Base-by-base conservation (phyloP, 257 asterid species). In the Penstemon newberryi region DNA sequence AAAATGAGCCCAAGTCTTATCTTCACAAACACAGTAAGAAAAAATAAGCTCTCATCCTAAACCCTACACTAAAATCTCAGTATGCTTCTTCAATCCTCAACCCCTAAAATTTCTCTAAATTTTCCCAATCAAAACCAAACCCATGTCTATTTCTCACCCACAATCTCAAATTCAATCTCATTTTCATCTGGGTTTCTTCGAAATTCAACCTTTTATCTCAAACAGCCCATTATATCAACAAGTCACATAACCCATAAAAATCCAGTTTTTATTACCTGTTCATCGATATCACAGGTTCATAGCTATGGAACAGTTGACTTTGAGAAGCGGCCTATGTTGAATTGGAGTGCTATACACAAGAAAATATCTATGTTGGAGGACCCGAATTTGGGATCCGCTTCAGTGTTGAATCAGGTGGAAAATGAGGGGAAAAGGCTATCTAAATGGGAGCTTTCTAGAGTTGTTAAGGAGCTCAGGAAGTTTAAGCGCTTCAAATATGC, bases 381-480 rank as follows among this genome's bases (percentile, higher is more conserved):
- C 50, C 81, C 90, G 5, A 53, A 75, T 7, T 53, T 56, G 77
- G 91, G 86, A 12, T 43, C 87, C 70, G 79, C 84, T 55, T 75
- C 88, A 60, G 97, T 94, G 81, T 75, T 94, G 84, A 85, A 83
- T 66, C 83, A 84, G 80, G 77, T 83, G 67, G 97, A 91, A 63
- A 89, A 78, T 71, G 90, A 78, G 56, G 95, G 96, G 4, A 84
- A 86, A 46, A 75, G 37, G 62, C 73, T 91, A 4, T 39, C 90
- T 0, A 89, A 84, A 76, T 87, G 96, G 90, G 96, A 91, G 80
- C 89, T 94, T 70, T 83, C 77, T 42, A 77, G 92, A 52, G 73
- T 89, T 52, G 89, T 86, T 25, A 94, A 83, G 88, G 96, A 91
- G 86, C 89, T 94, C 52, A 77, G 99, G 78, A 87, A 89, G 78